These are phyloP conservation scores for Saccharomycopsis sp. DNA, from an alignment of 805 yeast species.

Conservation along the genomic window DNA sequence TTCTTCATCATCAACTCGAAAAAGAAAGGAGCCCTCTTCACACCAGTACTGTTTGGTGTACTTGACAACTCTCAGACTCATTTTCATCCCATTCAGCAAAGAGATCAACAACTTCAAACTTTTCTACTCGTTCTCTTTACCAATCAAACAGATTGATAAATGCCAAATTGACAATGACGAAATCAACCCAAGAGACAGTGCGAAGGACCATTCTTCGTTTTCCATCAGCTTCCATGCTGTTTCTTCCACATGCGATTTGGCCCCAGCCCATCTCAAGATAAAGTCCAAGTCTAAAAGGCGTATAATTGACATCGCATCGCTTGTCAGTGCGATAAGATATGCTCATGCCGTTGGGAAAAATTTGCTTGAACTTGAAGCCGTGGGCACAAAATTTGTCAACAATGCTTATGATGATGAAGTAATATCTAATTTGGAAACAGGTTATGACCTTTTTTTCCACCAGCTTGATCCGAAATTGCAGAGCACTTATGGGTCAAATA, in stretches of 20 bases:
- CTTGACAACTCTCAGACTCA: conserved; percentile 17
- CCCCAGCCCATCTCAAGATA: conserved; percentile 2
- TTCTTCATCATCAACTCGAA: no score
- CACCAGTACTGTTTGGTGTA: conserved; percentile 20
- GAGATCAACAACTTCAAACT: conserved; percentile 10
- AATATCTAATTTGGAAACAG: conserved; percentile 9
- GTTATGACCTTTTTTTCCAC: conserved; percentile 18
- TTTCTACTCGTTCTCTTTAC: conserved; percentile 10
- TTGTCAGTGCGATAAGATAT: conserved; percentile 18
- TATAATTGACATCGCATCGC: conserved; percentile 16
- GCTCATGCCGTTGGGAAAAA: conserved; percentile 16
- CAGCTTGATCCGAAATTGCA: conserved; percentile 17
- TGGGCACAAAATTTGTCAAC: no score
- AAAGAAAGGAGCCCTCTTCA: not conserved
- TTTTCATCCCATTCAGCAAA: conserved; percentile 15
- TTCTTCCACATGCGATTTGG: not conserved
- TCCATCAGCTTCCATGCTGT: conserved; percentile 4
- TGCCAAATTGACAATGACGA: conserved; percentile 15
- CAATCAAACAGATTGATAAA: conserved; percentile 15
- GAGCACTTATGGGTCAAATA: not conserved
- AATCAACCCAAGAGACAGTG: not conserved
- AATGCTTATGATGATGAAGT: conserved; percentile 4
- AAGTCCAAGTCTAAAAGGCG: conserved; percentile 15
- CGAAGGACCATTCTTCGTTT: no score
- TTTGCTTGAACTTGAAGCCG: no score